Percentiles rank a stretch among this genome's conserved stretches.
These are phyloP conservation scores for Intubia oerlemansii DNA, from an alignment of 2,329 filamentous ascomycete genomes.

Conservation along the genomic window DNA sequence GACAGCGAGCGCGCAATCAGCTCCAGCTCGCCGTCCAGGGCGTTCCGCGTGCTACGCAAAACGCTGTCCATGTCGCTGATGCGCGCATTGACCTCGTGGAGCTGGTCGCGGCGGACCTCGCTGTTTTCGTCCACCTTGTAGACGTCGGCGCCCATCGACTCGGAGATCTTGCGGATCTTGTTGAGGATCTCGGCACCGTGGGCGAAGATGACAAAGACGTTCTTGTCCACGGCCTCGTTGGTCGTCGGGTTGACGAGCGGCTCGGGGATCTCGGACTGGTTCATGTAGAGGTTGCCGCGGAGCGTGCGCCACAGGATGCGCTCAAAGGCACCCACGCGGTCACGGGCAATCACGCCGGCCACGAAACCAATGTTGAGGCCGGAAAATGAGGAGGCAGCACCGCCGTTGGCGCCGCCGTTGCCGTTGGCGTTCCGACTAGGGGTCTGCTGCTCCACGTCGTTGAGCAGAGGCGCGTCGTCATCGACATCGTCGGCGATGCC, in stretches of 20 bases:
- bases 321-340: slow-evolving; percentile 88
- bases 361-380: slow-evolving; percentile 99
- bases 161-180: slow-evolving; percentile 97
- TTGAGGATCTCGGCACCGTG: slow-evolving; percentile 96
- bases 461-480: slow-evolving; percentile 81
- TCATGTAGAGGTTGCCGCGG: slow-evolving; percentile 98
- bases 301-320: slow-evolving; percentile 94
- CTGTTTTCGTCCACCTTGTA: slow-evolving; percentile 97
- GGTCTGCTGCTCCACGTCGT: slow-evolving; percentile 73
- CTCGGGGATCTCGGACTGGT: slow-evolving; percentile 95
- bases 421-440: too few relatives aligned
- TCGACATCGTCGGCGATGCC: slow-evolving; percentile 18
- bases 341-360: slow-evolving; percentile 80
- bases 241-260: slow-evolving; percentile 76
- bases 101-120: slow-evolving; percentile 83
- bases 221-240: slow-evolving; percentile 88
- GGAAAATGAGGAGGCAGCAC: slow-evolving; percentile 42
- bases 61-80: slow-evolving; percentile 83
- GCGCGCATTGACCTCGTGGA: slow-evolving; percentile 90
- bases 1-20: slow-evolving; percentile 85
- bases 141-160: slow-evolving; percentile 85
- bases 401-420: slow-evolving; percentile 29
- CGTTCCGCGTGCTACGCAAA: slow-evolving; percentile 83
- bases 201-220: slow-evolving; percentile 97
- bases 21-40: slow-evolving; percentile 75